Percentiles rank a stretch among this genome's conserved stretches.
phyloP scores from a whole-genome alignment of 345 rosid species.

The Combretum micranthum region DNA sequence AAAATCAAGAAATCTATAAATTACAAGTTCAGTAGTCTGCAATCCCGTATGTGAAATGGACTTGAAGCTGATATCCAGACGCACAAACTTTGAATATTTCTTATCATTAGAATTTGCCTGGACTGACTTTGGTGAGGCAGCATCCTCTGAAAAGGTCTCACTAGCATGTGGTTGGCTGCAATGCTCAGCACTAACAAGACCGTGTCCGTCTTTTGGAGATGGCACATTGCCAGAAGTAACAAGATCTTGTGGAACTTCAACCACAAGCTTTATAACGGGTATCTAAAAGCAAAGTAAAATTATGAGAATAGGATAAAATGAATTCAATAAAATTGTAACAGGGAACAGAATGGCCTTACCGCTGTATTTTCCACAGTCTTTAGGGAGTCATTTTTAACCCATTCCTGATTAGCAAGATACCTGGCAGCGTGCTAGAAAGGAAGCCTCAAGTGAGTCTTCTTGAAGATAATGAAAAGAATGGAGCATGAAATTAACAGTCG shows the following conservation, averaged over 20 bases:
- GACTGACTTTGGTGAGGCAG: constrained; percentile 38
- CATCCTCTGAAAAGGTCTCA: constrained; percentile 42
- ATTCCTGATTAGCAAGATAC: constrained; percentile 97
- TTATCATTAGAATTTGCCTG: constrained; percentile 23
- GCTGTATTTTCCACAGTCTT: constrained; percentile 98
- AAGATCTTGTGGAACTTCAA: constrained; percentile 88
- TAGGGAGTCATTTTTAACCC: constrained; percentile 94
- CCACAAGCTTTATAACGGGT: constrained; percentile 92
- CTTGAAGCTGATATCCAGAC: constrained; percentile 89
- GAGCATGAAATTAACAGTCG: neutral
- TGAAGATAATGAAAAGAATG: neutral
- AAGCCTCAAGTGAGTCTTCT: constrained; percentile 5
- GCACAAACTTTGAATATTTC: constrained; percentile 59
- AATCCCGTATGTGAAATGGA: constrained; percentile 91
- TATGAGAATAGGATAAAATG: constrained; percentile 18
- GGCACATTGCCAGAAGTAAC: constrained; percentile 41
- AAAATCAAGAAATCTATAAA: neutral
- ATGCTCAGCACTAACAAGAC: constrained; percentile 30
- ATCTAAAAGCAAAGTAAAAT: constrained; percentile 37
- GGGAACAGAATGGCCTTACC: constrained; percentile 38
- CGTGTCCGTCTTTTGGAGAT: constrained; percentile 58
- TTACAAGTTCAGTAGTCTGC: constrained; percentile 89
- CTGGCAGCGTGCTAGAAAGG: constrained; percentile 87
- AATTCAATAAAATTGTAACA: constrained; percentile 12
- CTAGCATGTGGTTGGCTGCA: constrained; percentile 31